A percentile compares a stretch with the other conserved stretches of the same genome.
These are phyloP conservation scores for Jasminum sambac DNA, from an alignment of 257 asterid species.

Conservation along the genomic window DNA sequence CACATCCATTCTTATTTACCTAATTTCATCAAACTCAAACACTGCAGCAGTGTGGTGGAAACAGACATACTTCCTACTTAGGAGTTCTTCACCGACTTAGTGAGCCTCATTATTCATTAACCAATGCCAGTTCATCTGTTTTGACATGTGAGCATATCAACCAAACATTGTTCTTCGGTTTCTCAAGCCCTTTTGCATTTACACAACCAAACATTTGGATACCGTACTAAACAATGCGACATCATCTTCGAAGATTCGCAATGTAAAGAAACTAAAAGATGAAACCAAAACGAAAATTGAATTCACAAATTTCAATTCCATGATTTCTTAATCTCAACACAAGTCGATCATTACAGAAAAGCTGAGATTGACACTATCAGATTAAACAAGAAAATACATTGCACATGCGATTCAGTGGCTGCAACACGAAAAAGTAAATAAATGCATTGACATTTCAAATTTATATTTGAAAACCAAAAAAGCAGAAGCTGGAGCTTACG, in stretches of 20 bases:
- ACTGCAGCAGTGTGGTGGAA: background rate
- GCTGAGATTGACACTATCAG: background rate
- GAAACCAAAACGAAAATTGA: background rate
- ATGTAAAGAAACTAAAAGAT: background rate
- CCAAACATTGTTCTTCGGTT: background rate
- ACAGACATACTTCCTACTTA: background rate
- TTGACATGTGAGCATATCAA: constrained; percentile 8
- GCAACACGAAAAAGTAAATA: background rate
- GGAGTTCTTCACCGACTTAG: background rate
- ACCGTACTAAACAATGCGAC: background rate
- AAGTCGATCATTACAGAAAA: constrained; percentile 2
- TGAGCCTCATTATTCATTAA: background rate
- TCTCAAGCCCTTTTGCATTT: background rate
- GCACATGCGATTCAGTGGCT: constrained; percentile 3
- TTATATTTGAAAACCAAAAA: constrained; percentile 2
- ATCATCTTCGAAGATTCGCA: background rate
- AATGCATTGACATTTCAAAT: background rate
- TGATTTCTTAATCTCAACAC: constrained; percentile 7
- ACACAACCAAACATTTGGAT: background rate
- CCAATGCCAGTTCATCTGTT: constrained; percentile 1
- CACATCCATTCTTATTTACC: background rate
- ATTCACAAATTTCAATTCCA: constrained; percentile 2
- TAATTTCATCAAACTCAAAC: background rate
- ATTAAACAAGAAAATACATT: constrained; percentile 3
- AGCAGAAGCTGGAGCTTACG: constrained; percentile 48